Evolutionary conservation across 2,329 filamentous ascomycete genomes (phyloP), one percentile per base, ranked within the genome.

Genomic region (Cercospora brassicicola): DNA sequence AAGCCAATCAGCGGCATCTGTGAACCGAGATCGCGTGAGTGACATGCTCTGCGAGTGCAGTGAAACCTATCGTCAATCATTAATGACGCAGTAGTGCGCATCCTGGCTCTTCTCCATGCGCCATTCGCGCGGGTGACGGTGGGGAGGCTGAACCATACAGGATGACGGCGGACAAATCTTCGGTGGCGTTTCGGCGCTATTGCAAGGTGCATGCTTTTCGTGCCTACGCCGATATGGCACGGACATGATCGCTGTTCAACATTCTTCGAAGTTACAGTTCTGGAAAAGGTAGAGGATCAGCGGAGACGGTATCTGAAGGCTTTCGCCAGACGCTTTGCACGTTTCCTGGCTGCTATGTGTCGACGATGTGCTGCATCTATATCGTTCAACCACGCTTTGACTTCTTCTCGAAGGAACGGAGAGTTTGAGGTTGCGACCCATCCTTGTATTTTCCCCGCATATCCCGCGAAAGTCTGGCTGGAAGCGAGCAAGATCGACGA

Each of bases 151-250:
- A 64, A 36, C 67, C 67, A 68, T 59, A 68, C 55, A 65, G 60
- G 13, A 45, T 15, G 5, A 59, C 31, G 39, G 63, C 67, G 69
- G 67, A 59, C 61, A 33, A 65, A 53, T 69, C 61, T 67, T 70
- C 70, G 70, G 70, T 70, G 68, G 66, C 60, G 65, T 69, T 62
- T 71, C 70, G 68, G 70, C 64, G 64, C 60, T 67, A 70, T 48
- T 57, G 55, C 65, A 59, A 51, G 65, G 64, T 55, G 53, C 18
- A 60, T 67, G 42, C 61, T 56, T 55, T 66, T 59, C 65, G 42
- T 63, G 55, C 64, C 67, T 66, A 67, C 70, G 69, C 69, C 53
- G 51, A 36, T 26, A 53, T 36, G n/a, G 59, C 63, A 63, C 63
- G 65, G 67, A 69, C 66, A 18, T 66, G 31, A 64, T 56, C 48